A percentile compares a stretch with the other conserved stretches of the same genome.
Evolutionary conservation across 352 stramenopile species (phyloP).

Genomic region (Globisporangium cystogenes): DNA sequence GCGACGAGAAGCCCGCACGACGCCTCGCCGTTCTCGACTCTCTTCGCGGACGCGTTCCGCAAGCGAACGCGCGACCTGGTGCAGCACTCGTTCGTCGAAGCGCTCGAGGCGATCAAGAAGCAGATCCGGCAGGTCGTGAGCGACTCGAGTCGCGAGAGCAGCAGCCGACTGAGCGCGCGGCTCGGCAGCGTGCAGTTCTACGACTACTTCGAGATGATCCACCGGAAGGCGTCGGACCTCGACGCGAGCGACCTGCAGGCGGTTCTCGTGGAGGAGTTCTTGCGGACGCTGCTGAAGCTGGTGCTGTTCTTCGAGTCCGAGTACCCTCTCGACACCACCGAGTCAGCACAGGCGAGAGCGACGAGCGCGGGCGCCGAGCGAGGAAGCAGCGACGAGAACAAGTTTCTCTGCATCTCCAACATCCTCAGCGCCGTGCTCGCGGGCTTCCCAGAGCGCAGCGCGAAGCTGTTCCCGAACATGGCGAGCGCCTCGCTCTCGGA

Average conservation of each 20-base stretch:
- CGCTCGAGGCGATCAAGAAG: conserved; percentile 60
- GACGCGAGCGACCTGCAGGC: conserved; percentile 71
- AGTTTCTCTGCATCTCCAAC: conserved; percentile 55
- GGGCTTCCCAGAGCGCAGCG: conserved; percentile 35
- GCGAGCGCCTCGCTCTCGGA: not conserved
- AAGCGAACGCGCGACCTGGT: conserved; percentile 64
- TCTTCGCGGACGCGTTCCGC: conserved; percentile 62
- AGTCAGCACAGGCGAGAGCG: not conserved
- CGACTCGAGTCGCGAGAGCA: conserved; percentile 15
- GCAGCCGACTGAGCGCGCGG: conserved; percentile 11
- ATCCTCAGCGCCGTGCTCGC: conserved; percentile 62
- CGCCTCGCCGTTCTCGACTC: conserved; percentile 47
- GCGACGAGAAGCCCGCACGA: not conserved
- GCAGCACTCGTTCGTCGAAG: conserved; percentile 69
- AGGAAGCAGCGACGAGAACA: conserved; percentile 18
- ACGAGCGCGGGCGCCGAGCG: conserved; percentile 2
- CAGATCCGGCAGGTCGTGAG: conserved; percentile 43
- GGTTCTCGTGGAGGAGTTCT: conserved; percentile 71
- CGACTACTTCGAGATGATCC: conserved; percentile 69
- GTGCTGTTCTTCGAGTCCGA: conserved; percentile 70
- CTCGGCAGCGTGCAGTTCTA: conserved; percentile 65
- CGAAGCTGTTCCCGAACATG: conserved; percentile 43
- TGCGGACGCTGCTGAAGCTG: conserved; percentile 67
- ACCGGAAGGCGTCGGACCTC: conserved; percentile 52
- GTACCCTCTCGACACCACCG: conserved; percentile 24